phyloP scores from a whole-genome alignment of 2,329 filamentous ascomycete genomes.

The Simplicillium aogashimaense region DNA sequence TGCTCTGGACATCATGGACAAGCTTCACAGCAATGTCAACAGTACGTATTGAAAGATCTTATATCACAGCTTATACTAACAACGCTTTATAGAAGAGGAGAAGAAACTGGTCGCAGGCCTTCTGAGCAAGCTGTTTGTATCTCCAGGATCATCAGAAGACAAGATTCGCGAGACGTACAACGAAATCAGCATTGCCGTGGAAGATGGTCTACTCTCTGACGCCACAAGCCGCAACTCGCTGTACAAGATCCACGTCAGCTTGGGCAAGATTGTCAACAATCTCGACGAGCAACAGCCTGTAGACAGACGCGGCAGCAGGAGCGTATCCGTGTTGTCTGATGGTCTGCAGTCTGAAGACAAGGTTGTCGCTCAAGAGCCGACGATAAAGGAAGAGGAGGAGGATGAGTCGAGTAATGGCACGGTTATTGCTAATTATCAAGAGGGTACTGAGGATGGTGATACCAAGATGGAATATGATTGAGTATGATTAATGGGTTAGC shows the following conservation, averaged over 20 bases:
- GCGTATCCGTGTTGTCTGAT: constrained; percentile 27
- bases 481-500: background rate
- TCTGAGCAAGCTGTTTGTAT: constrained; percentile 73
- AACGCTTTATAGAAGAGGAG: constrained; percentile 56
- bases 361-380: constrained; percentile 28
- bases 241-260: constrained; percentile 57
- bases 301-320: constrained; percentile 32
- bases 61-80: constrained; percentile 16
- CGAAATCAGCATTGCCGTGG: constrained; percentile 51
- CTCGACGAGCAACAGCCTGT: constrained; percentile 35
- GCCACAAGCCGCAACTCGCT: constrained; percentile 53
- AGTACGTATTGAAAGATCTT: constrained; percentile 41
- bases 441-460: constrained; percentile 29
- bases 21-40: constrained; percentile 53
- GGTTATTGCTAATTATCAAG: constrained; percentile 19
- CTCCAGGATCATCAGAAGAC: constrained; percentile 51
- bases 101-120: constrained; percentile 72
- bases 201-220: constrained; percentile 49
- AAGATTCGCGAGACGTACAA: constrained; percentile 49
- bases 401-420: constrained; percentile 28
- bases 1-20: constrained; percentile 67
- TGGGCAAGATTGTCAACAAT: constrained; percentile 58
- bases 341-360: constrained; percentile 23
- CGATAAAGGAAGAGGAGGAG: constrained; percentile 31
- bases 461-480: constrained; percentile 18